A percentile compares a stretch with the other conserved stretches of the same genome.
Conservation (phyloP, 1,284 basidiomycete species). For the Fomitopsis betulina region DNA sequence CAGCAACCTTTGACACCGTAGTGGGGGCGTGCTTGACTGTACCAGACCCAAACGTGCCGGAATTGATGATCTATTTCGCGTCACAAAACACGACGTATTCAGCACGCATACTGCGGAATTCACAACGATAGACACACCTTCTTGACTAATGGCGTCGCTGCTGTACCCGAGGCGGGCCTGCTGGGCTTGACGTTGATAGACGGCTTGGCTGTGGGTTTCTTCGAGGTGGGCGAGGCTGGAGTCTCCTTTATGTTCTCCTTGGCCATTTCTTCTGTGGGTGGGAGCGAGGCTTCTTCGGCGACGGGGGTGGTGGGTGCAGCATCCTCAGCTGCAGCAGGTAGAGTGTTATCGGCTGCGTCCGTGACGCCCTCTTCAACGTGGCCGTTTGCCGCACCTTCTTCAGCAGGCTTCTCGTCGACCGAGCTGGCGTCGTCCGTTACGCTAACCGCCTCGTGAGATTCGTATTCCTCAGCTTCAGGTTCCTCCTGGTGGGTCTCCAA, state of each 20-base stretch:
- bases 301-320: slow-evolving; percentile 8
- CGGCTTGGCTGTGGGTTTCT: slow-evolving; percentile 25
- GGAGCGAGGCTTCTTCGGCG: slow-evolving; percentile 6
- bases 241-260: slow-evolving; percentile 12
- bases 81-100: not conserved
- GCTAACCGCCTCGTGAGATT: slow-evolving; percentile 51
- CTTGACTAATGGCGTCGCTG: slow-evolving; percentile 54
- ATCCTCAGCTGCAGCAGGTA: not conserved
- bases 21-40: slow-evolving; percentile 45
- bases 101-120: slow-evolving; percentile 3
- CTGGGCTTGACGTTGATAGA: slow-evolving; percentile 33
- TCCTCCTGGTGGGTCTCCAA: slow-evolving; percentile 22
- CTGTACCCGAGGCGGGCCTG: slow-evolving; percentile 34
- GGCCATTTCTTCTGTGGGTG: slow-evolving; percentile 12
- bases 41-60: slow-evolving; percentile 63
- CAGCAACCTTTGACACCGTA: slow-evolving; percentile 33
- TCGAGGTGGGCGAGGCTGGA: slow-evolving; percentile 16
- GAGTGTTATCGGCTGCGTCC: slow-evolving; percentile 10
- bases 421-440: slow-evolving; percentile 27
- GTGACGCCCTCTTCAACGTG: slow-evolving; percentile 15
- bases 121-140: slow-evolving; percentile 43
- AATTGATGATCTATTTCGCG: slow-evolving; percentile 51
- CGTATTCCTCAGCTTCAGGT: slow-evolving; percentile 47
- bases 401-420: slow-evolving; percentile 24
- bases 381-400: slow-evolving; percentile 20